Evolutionary conservation across 306 rosid genomes (phyloP).

Genomic region (Dryas octopetala): DNA sequence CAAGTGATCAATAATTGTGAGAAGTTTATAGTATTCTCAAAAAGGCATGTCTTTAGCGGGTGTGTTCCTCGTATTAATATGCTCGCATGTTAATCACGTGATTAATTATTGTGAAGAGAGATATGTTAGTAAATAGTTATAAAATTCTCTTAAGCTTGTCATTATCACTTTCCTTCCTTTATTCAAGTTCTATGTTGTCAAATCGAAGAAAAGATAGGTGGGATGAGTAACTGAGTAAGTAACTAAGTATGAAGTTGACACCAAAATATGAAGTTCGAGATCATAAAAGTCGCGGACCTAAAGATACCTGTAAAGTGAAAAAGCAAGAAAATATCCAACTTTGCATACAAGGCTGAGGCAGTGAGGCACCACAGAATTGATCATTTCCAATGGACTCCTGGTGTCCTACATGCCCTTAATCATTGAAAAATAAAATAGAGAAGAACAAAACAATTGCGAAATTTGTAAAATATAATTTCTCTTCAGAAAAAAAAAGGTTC

Average conservation of each 20-base stretch:
- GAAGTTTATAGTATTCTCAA: too few relatives aligned
- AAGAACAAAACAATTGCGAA: neutral
- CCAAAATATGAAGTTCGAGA: neutral
- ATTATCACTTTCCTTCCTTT: neutral
- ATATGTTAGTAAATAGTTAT: too few relatives aligned
- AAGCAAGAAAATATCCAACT: neutral
- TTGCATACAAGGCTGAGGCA: neutral
- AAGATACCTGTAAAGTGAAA: constrained; percentile 1
- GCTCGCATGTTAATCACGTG: neutral
- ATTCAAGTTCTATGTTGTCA: neutral
- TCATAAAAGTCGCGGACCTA: neutral
- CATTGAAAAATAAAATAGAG: neutral
- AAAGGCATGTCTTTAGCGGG: too few relatives aligned
- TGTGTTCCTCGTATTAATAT: too few relatives aligned
- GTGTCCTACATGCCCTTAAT: neutral
- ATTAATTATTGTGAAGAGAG: neutral
- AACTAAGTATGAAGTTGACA: too few relatives aligned
- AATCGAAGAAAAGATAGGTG: neutral
- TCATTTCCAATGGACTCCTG: neutral
- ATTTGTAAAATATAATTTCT: neutral
- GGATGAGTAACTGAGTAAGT: neutral
- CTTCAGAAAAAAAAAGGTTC: neutral
- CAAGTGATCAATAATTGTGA: too few relatives aligned
- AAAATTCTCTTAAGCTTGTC: too few relatives aligned
- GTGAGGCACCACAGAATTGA: neutral